Evolutionary conservation across 2,329 filamentous ascomycete genomes (phyloP), one percentile per base, ranked within the genome.

Genomic region (Ophiocordyceps camponoti-saundersi): DNA sequence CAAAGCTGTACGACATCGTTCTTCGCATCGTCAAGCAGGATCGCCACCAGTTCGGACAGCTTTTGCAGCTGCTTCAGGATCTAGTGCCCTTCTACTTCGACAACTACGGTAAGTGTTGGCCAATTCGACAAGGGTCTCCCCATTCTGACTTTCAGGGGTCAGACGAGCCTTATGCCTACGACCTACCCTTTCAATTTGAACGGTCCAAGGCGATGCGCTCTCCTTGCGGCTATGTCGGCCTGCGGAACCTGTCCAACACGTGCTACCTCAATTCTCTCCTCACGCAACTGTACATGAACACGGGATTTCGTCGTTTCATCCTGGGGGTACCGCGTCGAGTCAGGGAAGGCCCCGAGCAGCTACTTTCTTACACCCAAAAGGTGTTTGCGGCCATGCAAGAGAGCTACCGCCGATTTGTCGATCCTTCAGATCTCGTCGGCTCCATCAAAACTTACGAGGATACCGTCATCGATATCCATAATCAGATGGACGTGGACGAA

Each of bases 401-500:
- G 53, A 86, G 82, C 45, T 81, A 81, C 53, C 73, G 75, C 34
- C 83, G 82, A 53, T 82, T 70, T 49, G 73, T 89, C 20, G 85
- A 92, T 51, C 85, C 92, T 0, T 70, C 73, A 45, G 70, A 70
- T 2, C 80, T 93, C 51, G 83, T 92, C 15, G 71, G 72, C 32
- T 81, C 79, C 40, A 86, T 96, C 56, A 82, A 79, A 54, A 90
- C 83, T 0, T 90, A 89, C 48, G 86, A 94, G 34, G 84, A 88
- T 48, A 74, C 79, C 2, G 72, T 77, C 16, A 93, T 98, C 51
- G 88, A 96, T 61, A 81, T 93, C 23, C 79, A 81, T 48, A 79
- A 85, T 49, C 92, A 98, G 62, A 96, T 98, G 86, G 92, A 98
- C 59, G 92, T 95, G 6, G 92, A 96, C 55, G 89, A 95, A 60